Evolutionary conservation across 2,329 filamentous ascomycete genomes (phyloP), one percentile per base, ranked within the genome.

Genomic region (Zymoseptoria crescenta): DNA sequence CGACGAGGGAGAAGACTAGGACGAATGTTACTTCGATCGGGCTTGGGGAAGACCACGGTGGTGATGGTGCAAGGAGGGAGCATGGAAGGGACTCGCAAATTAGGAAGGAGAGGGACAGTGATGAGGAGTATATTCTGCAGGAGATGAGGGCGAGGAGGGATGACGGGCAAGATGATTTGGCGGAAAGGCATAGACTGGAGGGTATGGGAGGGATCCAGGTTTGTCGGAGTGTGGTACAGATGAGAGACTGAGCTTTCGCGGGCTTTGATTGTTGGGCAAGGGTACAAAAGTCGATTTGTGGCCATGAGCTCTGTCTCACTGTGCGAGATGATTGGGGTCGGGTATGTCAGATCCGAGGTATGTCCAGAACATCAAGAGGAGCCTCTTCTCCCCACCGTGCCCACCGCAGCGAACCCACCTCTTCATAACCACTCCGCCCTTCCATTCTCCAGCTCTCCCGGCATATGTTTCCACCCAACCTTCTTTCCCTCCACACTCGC

Each of bases 391-490:
- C 2, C 10, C 16, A 45, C 35, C 35, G 35, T 6, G 16, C 13
- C 35, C 35, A n/a, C 16, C 3, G 16, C 5, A 6, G 4, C 5
- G 13, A 45, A 6, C 16, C 13, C 35, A n/a, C 16, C 7, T 7
- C 2, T 16, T 63, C 54, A 65, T 54, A 66, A 52, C 75, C 79
- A 81, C 29, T 67, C 68, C 41, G 79, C 68, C 41, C 74, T 64
- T 60, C 81, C 80, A 30, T 74, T 77, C 0, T 80, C 80, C 53
- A 82, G 61, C 0, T 74, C 74, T 63, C 77, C 78, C 1, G 80
- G 79, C 80, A 82, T 81, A 4, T 73, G 60, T 49, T 81, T 75
- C 77, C 79, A 84, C 0, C 80, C 78, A 24, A 79, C 68, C 4
- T 74, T 62, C 6, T 76, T 66, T 0, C 77, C 79, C 8, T 80